Evolutionary conservation across 1,284 basidiomycete genomes (phyloP), one percentile per base, ranked within the genome.

Genomic region (Puccinia sorghi): DNA sequence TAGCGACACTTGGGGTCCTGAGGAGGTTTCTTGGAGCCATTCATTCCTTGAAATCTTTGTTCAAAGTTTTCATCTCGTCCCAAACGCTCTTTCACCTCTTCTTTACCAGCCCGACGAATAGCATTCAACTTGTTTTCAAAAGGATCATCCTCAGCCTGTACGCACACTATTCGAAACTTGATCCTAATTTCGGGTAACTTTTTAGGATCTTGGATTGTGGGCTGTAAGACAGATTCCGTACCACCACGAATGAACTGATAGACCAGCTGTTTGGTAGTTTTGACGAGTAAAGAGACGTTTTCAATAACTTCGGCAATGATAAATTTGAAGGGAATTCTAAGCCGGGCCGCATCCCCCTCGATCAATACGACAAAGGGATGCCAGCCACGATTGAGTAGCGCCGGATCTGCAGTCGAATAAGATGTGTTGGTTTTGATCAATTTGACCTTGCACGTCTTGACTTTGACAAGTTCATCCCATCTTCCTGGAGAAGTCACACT

Each of bases 91-190:
- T 87, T 88, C 70, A 91, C 90, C 80, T 94, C 94, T 66, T 90
- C 89, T 52, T 89, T 85, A 0, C 94, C 94, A 46, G 90, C 89
- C 76, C 89, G 88, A 88, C 90, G 93, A 50, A 94, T 92, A 15
- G 92, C 86, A 69, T 90, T 92, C 46, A 98, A 85, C 80, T 88
- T 89, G 32, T 89, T 89, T 85, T 99, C 96, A 77, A 97, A 89
- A 0, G 90, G 89, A 83, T 96, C 92, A 84, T 99, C 96, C 32
- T 90, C 89, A n/a, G 90, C 91, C 84, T 98, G 94, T 6, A 94
- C 17, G 15, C 84, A 82, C 32, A 88, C 86, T 56, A 95, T 85
- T 46, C 85, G 87, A 72, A 97, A 84, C 3, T 86, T 86, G 57
- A 97, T 83, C 63, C 87, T 86, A 0, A 86, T 83, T 63, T 83